Conservation (phyloP, 2,329 filamentous ascomycete genomes). For the Monosporascus sp. region DNA sequence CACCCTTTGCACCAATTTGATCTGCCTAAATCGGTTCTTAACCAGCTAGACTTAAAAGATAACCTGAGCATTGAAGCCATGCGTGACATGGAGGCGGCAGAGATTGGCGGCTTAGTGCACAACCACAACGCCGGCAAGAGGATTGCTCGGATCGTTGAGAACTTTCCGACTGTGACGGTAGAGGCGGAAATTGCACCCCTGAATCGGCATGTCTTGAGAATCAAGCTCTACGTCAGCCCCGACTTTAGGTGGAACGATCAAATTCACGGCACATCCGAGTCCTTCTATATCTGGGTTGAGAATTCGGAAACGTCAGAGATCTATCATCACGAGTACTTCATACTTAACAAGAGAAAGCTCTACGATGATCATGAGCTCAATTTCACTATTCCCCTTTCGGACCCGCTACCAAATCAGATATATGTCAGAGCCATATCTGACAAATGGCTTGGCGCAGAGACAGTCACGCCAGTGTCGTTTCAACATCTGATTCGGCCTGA, state of each 20-base stretch:
- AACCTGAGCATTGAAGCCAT: conserved; percentile 72
- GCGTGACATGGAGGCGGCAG: conserved; percentile 86
- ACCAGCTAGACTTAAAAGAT: conserved; percentile 78
- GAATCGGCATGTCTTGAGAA: conserved; percentile 90
- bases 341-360: conserved; percentile 82
- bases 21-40: conserved; percentile 74
- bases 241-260: conserved; percentile 95
- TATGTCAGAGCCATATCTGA: conserved; percentile 94
- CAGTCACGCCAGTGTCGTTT: conserved; percentile 90
- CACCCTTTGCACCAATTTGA: conserved; percentile 96
- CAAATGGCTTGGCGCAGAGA: conserved; percentile 94
- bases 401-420: conserved; percentile 90
- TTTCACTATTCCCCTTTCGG: conserved; percentile 92
- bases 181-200: conserved; percentile 93
- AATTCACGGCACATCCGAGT: conserved; percentile 88
- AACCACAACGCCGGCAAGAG: conserved; percentile 83
- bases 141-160: conserved; percentile 74
- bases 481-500: conserved; percentile 96
- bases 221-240: conserved; percentile 77
- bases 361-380: conserved; percentile 96
- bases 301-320: conserved; percentile 97
- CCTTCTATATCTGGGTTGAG: conserved; percentile 98
- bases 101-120: conserved; percentile 87
- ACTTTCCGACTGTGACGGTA: conserved; percentile 86
- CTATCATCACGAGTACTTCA: conserved; percentile 96